Conservation (phyloP, 176 grass and related monocot species). For the Oryza coarctata region DNA sequence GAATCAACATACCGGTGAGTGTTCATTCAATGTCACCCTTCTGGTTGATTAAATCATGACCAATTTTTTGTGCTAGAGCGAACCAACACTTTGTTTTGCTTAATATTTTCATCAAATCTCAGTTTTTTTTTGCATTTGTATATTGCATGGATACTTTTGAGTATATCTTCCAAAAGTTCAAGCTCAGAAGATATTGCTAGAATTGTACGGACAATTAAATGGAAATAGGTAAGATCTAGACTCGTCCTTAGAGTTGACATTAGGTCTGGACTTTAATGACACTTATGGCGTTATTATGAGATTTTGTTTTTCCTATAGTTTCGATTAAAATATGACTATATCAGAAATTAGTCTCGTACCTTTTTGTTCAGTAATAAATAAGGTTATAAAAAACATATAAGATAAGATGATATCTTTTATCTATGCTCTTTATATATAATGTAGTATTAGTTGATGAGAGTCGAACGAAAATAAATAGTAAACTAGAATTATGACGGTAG, state of each 20-base stretch:
- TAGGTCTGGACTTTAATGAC: constrained; percentile 8
- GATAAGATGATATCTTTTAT: too few species aligned
- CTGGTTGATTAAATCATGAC: neutral
- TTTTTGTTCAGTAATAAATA: too few species aligned
- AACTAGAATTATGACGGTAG: too few species aligned
- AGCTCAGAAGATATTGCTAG: neutral
- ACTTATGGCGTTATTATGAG: constrained; percentile 14
- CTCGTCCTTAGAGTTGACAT: constrained; percentile 49
- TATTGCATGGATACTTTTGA: neutral
- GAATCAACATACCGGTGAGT: neutral
- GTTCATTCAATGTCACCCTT: constrained; percentile 11
- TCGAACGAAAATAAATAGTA: too few species aligned
- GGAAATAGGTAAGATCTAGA: constrained; percentile 40
- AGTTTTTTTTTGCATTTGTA: neutral
- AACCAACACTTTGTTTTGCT: neutral
- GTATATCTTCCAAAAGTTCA: neutral
- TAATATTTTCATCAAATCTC: constrained; percentile 15
- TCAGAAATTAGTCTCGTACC: too few species aligned
- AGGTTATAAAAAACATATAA: too few species aligned
- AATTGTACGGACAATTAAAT: neutral
- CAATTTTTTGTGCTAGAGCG: constrained; percentile 13
- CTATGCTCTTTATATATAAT: too few species aligned
- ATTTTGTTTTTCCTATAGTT: neutral
- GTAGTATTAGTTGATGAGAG: too few species aligned
- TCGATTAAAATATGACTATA: too few species aligned